Base-by-base conservation (phyloP, 2,329 filamentous ascomycete species). In the Aschersonia sp. region DNA sequence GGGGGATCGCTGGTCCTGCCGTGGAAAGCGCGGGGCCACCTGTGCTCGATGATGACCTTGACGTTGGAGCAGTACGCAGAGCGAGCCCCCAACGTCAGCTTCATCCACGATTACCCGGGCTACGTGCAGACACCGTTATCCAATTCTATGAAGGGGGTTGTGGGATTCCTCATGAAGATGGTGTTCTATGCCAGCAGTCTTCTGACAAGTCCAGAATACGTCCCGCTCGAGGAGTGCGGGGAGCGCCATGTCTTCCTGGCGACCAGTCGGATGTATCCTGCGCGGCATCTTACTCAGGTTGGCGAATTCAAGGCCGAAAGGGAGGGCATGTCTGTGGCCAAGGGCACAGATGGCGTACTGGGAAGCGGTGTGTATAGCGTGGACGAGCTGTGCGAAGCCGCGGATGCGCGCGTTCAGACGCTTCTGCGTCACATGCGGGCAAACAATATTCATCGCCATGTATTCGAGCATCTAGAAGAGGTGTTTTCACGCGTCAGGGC, bases 21-120 rank as follows among this genome's bases (percentile, higher is more conserved):
- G 9, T 28, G 43, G 31, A 5, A 46, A 5, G 28, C 43, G 64
- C 12, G 65, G 67, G 64, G 58, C 43, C 32, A 65, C 12, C 65
- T 67, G 64, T 58, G 66, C 51, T 66, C 65, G 31, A 69, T 76
- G 57, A 70, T 70, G 49, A 67, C 66, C 40, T 60, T 77, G 3
- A 58, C 61, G 0, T 56, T 70, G 44, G 72, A 73, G 52, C 61
- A 69, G 30, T 59, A 77, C 9, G 67, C 73, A 0, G 56, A 57
- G 9, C 52, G 62, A n/a, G 61, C 72, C 45, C 69, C 69, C 0
- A 56, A 56, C 1, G 55, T 63, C 9, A 51, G 52, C 3, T 62
- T 65, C 49, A 54, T 65, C n/a, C 61, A 64, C 43, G 55, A 53
- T 9, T 62, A 51, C 40, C 61, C 61, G 2, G 59, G 58, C 5